These are phyloP conservation scores for Tilletiopsis washingtonensis DNA, from an alignment of 1,284 basidiomycete species.

Conservation along the genomic window DNA sequence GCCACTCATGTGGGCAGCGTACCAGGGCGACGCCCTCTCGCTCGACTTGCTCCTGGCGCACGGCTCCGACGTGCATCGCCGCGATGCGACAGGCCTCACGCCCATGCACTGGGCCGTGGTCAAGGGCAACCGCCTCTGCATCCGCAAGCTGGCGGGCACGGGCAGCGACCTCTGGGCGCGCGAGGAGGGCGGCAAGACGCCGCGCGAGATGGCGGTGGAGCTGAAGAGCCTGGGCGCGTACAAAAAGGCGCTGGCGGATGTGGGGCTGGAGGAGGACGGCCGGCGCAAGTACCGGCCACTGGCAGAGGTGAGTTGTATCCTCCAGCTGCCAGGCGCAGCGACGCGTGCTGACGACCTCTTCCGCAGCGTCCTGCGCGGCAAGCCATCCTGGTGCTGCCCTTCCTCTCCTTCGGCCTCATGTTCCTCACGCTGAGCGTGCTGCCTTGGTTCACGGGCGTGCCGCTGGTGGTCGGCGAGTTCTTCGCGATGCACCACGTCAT, in stretches of 20 bases:
- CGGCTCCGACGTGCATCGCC: constrained; percentile 67
- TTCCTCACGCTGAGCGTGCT: constrained; percentile 73
- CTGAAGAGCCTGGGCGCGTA: constrained; percentile 72
- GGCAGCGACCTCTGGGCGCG: constrained; percentile 74
- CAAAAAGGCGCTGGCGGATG: constrained; percentile 77
- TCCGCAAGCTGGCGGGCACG: constrained; percentile 72
- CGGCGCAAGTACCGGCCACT: constrained; percentile 61
- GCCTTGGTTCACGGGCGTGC: constrained; percentile 80
- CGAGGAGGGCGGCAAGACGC: constrained; percentile 76
- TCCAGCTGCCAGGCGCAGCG: constrained; percentile 2
- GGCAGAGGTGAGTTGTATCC: constrained; percentile 63
- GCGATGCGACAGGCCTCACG: constrained; percentile 74
- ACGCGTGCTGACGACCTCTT: constrained; percentile 7
- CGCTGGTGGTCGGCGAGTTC: constrained; percentile 68
- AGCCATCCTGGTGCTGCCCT: constrained; percentile 72
- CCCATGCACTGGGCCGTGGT: constrained; percentile 99
- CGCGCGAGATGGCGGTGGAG: constrained; percentile 88
- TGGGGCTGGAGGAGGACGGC: constrained; percentile 56
- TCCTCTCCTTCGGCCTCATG: constrained; percentile 68
- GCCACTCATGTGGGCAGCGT: constrained; percentile 96
- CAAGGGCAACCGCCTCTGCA: constrained; percentile 76
- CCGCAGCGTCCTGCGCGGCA: constrained; percentile 68
- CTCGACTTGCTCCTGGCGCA: constrained; percentile 84
- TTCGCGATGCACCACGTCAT: constrained; percentile 82
- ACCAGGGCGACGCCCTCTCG: constrained; percentile 92